phyloP scores from a whole-genome alignment of 345 rosid genomes.

The Eucalyptus grandis region DNA sequence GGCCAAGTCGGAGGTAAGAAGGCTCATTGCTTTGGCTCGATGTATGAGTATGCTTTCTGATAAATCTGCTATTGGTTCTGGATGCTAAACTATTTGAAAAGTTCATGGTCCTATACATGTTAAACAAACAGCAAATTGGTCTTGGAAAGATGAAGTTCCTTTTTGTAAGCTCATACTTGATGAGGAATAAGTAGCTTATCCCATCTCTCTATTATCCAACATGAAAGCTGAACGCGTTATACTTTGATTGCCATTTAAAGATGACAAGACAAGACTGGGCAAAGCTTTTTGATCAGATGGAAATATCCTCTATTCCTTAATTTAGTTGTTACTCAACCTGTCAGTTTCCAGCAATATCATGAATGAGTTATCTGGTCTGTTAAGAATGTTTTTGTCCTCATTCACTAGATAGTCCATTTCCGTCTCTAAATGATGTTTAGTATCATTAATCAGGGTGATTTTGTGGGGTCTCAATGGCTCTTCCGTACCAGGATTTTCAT shows the following conservation, averaged over 20 bases:
- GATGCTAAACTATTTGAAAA: background rate
- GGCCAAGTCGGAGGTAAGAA: conserved; percentile 19
- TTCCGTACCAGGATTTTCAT: background rate
- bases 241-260: background rate
- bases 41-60: background rate
- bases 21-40: background rate
- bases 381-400: background rate
- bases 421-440: background rate
- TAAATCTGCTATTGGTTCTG: background rate
- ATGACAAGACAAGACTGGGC: background rate
- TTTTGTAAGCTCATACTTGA: background rate
- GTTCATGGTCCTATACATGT: background rate
- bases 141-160: background rate
- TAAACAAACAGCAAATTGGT: background rate
- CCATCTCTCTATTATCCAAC: background rate
- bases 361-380: background rate
- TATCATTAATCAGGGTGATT: background rate
- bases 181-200: background rate
- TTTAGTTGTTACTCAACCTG: background rate
- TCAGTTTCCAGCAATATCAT: background rate
- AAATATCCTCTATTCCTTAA: background rate
- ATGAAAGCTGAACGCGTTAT: accelerated
- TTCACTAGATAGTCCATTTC: background rate
- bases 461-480: background rate
- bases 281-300: background rate